Conservation (phyloP, 768 basidiomycete genomes). For the Hygrophorus pudorinus region DNA sequence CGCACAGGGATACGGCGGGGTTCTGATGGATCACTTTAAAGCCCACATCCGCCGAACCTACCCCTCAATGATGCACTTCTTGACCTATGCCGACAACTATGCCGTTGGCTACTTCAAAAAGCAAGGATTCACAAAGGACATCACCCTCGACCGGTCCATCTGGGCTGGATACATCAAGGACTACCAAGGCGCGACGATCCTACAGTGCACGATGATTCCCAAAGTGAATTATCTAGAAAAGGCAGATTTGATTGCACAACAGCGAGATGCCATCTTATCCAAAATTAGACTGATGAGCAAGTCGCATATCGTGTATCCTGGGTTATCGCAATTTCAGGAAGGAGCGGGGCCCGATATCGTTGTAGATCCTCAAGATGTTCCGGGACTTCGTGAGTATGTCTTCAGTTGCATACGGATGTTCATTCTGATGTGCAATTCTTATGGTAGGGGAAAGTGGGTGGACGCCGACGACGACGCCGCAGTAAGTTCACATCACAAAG, state of each 20-base stretch:
- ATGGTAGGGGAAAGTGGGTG: constrained; percentile 82
- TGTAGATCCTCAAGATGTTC: constrained; percentile 71
- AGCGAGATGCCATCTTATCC: constrained; percentile 81
- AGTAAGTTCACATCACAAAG: constrained; percentile 37
- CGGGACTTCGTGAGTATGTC: constrained; percentile 64
- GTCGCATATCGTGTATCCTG: constrained; percentile 79
- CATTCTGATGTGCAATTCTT: constrained; percentile 4
- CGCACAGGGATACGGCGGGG: constrained; percentile 86
- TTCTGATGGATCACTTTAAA: constrained; percentile 99
- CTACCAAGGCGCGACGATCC: constrained; percentile 98
- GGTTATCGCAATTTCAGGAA: constrained; percentile 65
- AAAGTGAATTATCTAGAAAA: constrained; percentile 87
- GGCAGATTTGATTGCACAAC: constrained; percentile 58
- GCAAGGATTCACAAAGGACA: constrained; percentile 97
- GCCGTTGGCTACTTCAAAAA: constrained; percentile 99
- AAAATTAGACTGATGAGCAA: constrained; percentile 83
- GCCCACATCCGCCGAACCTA: constrained; percentile 78
- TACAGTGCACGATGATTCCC: constrained; percentile 95
- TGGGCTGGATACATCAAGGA: constrained; percentile 99
- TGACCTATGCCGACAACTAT: constrained; percentile 98
- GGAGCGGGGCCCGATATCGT: constrained; percentile 39
- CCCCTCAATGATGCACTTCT: constrained; percentile 85
- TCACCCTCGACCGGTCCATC: constrained; percentile 77
- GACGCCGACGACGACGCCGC: constrained; percentile 70
- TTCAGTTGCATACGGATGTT: constrained; percentile 4